Evolutionary conservation across 2,329 filamentous ascomycete genomes (phyloP).

Genomic region (Talaromyces albobiverticillius): DNA sequence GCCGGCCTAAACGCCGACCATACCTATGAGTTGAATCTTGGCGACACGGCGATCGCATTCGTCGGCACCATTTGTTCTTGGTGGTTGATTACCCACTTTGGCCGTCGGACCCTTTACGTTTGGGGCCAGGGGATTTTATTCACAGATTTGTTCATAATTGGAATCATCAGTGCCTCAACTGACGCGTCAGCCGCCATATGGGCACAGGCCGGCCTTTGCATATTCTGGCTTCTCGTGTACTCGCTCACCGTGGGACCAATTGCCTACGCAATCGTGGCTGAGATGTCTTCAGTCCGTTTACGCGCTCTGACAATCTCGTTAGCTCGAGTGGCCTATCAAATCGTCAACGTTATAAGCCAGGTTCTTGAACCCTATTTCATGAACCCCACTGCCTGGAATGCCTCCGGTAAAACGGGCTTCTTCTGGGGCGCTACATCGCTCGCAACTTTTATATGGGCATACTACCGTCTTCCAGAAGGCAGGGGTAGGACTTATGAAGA

Average conservation of each 20-base stretch:
- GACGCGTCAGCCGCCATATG: conserved; percentile 40
- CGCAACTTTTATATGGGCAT: conserved; percentile 12
- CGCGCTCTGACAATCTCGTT: conserved; percentile 47
- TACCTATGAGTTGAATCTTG: conserved; percentile 36
- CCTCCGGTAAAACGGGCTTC: conserved; percentile 29
- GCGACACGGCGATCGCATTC: conserved; percentile 35
- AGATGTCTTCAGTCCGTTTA: conserved; percentile 43
- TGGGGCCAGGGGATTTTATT: conserved; percentile 31
- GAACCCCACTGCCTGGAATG: conserved; percentile 29
- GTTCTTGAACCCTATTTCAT: conserved; percentile 42
- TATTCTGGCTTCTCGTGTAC: conserved; percentile 41
- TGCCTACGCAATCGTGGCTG: conserved; percentile 47
- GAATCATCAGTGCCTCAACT: conserved; percentile 34
- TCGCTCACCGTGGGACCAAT: conserved; percentile 40
- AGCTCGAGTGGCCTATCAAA: conserved; percentile 37
- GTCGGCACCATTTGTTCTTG: conserved; percentile 33
- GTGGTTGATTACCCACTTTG: conserved; percentile 31
- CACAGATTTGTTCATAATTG: conserved; percentile 33
- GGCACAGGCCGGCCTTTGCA: conserved; percentile 35
- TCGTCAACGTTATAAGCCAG: conserved; percentile 40
- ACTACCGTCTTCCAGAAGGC: conserved; percentile 24
- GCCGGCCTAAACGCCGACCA: conserved; percentile 27
- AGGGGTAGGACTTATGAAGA: conserved; percentile 39
- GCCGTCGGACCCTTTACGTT: conserved; percentile 31
- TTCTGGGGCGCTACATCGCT: conserved; percentile 23